Base-by-base conservation (phyloP, 2,329 filamentous ascomycete species). In the Pseudophaeomoniella oleicola region DNA sequence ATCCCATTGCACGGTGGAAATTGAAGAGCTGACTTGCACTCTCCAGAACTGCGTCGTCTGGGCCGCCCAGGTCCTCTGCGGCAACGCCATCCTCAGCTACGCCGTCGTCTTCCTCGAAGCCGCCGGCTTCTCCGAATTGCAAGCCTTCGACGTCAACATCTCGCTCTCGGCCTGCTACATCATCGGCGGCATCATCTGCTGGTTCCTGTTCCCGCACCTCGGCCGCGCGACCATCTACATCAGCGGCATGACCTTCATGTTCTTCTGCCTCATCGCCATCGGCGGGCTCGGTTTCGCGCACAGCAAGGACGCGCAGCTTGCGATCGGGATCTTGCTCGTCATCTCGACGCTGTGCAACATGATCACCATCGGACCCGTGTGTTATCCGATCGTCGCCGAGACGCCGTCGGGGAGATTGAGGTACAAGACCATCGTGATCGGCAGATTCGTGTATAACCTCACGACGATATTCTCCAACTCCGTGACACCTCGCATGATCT, bases 171-270 rank as follows among this genome's bases (percentile, higher is more conserved):
- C 63, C n/a, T 71, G 76, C 53, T 71, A 87, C 60, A 85, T 86
- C 68, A 72, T 76, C 18, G 84, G 83, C 33, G 80, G 85, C 3
- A 75, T 90, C 42, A 81, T 79, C 32, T 78, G 83, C 1, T 90
- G 84, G 82, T 73, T 72, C 43, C 64, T 88, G 34, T 85, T 88
- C 76, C 49, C 72, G 13, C 80, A 80, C 2, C 59, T 87, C 36
- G 84, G 84, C 34, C 80, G 84, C 35, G 73, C 84, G 38, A 67
- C 74, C 1, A 67, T 92, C 2, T 90, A 85, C 50, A 60, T 88
- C 4, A 78, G 73, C 45, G 83, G 74, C 3, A 71, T 92, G 16
- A 84, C 71, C 55, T 46, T 59, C 40, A 85, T 92, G 77, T 71
- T 93, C 3, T 64, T 92, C 48, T 64, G 86, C 52, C 77, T 27